Evolutionary conservation across 495 filamentous ascomycete species (phyloP).

Genomic region (Hypoxylon subgilvum): DNA sequence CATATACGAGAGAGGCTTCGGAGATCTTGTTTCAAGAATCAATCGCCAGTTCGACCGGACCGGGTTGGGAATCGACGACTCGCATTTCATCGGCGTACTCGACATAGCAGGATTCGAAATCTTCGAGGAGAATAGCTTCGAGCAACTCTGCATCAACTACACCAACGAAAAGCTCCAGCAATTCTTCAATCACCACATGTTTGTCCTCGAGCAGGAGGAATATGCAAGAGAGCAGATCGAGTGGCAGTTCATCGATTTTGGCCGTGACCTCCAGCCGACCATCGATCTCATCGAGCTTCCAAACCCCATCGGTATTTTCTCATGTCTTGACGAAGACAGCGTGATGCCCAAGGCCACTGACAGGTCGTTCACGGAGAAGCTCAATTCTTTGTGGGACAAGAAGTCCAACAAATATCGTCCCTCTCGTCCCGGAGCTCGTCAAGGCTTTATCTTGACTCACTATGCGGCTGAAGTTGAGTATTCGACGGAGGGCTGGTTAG

Average conservation of each 20-base stretch:
- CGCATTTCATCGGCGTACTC: slow-evolving; percentile 94
- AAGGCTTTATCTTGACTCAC: slow-evolving; percentile 97
- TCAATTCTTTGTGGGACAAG: slow-evolving; percentile 94
- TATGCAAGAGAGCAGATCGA: slow-evolving; percentile 98
- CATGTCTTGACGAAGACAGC: slow-evolving; percentile 95
- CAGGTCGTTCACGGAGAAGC: slow-evolving; percentile 94
- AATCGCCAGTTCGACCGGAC: slow-evolving; percentile 88
- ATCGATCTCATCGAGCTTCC: slow-evolving; percentile 96
- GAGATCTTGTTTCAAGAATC: slow-evolving; percentile 88
- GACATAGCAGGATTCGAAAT: slow-evolving; percentile 99
- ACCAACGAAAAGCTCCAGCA: slow-evolving; percentile 99
- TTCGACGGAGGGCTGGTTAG: slow-evolving; percentile 90
- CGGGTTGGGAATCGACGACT: slow-evolving; percentile 79
- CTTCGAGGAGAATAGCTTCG: slow-evolving; percentile 97
- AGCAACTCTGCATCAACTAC: slow-evolving; percentile 99
- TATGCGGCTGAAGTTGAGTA: slow-evolving; percentile 99
- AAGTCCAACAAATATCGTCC: slow-evolving; percentile 92
- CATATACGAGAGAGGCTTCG: slow-evolving; percentile 95
- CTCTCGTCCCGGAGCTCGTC: slow-evolving; percentile 71
- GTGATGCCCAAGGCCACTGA: slow-evolving; percentile 99
- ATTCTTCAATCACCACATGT: slow-evolving; percentile 99
- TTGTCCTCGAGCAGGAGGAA: slow-evolving; percentile 98
- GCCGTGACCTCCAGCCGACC: slow-evolving; percentile 94
- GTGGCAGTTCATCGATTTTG: slow-evolving; percentile 99
- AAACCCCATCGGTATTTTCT: slow-evolving; percentile 98